Conservation (phyloP, 225 moss, liverwort and hornwort species). For the Polytrichum commune region DNA sequence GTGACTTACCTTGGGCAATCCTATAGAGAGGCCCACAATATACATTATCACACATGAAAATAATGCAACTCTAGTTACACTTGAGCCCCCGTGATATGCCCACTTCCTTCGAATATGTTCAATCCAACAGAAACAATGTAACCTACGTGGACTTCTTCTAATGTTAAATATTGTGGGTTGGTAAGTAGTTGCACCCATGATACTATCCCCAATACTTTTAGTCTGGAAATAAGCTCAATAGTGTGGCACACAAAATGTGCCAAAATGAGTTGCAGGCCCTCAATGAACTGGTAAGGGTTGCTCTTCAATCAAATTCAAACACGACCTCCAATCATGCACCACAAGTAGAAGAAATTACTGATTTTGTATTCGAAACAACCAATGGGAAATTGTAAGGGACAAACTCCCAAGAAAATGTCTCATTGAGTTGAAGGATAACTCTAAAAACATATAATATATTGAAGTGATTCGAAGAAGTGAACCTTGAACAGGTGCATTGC, state of each 20-base stretch:
- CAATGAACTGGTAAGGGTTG: background rate
- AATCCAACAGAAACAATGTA: background rate
- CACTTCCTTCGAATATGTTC: background rate
- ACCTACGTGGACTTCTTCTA: no score
- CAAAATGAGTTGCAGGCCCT: no score
- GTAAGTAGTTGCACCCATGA: no score
- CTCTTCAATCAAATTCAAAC: background rate
- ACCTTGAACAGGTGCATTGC: constrained; percentile 16
- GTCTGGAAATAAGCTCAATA: no score
- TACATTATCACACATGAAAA: no score
- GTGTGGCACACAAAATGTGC: no score
- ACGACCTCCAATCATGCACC: background rate
- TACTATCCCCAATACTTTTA: no score
- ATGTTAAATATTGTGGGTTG: no score
- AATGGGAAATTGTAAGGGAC: background rate
- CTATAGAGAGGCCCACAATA: no score
- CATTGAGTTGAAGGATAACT: background rate
- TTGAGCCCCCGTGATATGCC: no score
- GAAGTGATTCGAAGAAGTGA: background rate
- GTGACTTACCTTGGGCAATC: no score
- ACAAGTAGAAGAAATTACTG: background rate
- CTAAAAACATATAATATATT: background rate
- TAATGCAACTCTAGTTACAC: no score
- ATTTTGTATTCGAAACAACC: background rate
- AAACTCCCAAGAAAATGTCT: background rate